Evolutionary conservation across 208 protist species (phyloP).

Genomic region (Leishmania braziliensis): DNA sequence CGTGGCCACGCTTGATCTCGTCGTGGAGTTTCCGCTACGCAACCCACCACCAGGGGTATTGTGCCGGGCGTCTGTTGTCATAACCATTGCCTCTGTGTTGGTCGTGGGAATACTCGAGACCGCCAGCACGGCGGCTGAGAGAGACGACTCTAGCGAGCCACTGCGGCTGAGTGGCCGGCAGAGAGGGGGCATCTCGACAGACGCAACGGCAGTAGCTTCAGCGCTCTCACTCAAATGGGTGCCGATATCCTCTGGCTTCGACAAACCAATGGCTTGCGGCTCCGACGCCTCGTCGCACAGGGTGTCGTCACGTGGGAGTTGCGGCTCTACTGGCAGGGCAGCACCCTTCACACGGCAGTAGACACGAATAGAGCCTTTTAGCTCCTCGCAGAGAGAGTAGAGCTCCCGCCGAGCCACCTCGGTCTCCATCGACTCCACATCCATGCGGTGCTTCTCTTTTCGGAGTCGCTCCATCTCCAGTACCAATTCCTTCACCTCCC

Average conservation of each 20-base stretch:
- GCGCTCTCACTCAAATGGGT: neutral
- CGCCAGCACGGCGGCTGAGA: constrained; percentile 14
- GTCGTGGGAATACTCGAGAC: neutral
- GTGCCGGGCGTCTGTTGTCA: too few species aligned
- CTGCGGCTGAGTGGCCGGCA: constrained; percentile 1
- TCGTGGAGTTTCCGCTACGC: constrained; percentile 19
- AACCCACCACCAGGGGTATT: constrained; percentile 6
- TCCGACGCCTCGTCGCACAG: neutral
- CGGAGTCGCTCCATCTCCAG: constrained; percentile 55
- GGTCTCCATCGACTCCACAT: constrained; percentile 44
- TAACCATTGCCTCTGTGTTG: neutral
- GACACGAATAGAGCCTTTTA: constrained; percentile 91
- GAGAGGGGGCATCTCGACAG: neutral
- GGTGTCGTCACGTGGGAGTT: neutral
- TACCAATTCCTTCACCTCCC: constrained; percentile 75
- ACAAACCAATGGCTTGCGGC: neutral
- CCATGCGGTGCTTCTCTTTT: constrained; percentile 23
- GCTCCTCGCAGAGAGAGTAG: constrained; percentile 77
- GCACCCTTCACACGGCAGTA: constrained; percentile 88
- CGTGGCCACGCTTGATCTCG: constrained; percentile 13
- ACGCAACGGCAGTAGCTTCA: neutral
- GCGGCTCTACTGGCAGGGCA: neutral
- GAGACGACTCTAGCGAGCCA: constrained; percentile 20
- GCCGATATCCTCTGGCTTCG: neutral
- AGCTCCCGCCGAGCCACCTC: constrained; percentile 79